Evolutionary conservation across 2,329 filamentous ascomycete species (phyloP), one percentile per base, ranked within the genome.

Genomic region (Gaeumannomyces sp.): DNA sequence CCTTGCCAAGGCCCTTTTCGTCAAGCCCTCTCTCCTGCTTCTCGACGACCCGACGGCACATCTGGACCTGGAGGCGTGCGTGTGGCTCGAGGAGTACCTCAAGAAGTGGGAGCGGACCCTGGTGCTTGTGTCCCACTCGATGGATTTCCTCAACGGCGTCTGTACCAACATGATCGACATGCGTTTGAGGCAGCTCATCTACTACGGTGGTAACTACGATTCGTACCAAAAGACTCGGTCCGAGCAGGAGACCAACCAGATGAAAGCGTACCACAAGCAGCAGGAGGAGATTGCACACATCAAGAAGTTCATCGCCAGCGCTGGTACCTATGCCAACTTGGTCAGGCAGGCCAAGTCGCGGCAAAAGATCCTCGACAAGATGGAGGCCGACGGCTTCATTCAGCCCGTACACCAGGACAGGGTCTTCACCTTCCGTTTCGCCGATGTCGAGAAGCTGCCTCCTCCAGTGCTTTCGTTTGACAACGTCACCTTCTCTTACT

Each of bases 181-280:
- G 95, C 91, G 95, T 73, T 79, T 84, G 76, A 92, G 91, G 81
- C 82, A 90, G 77, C 90, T 99, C 72, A 79, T 93, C 69, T 99
- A 99, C 90, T 99, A 97, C 76, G 96, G 95, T 86, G 95, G 96
- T 87, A 98, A 99, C 87, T 99, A 98, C 87, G 95, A 99, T 80
- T 93, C 93, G 59, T 94, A 99, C 84, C 82, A 88, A 80, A 99
- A 98, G 91, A 98, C 94, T 63, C 88, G 94, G 68, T 81, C 85
- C 64, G 95, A 99, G 80, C 90, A 97, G 79, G 95, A 99, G 81
- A 89, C 89, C 78, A 99, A 99, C 83, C 95, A 99, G 84, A 92
- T 91, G 87, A 99, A 98, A 85, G 95, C 95, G 69, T 99, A 99
- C 83, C 85, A 91, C 78, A 99, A 99, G 85, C 95, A 99, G 79